Percentiles rank a stretch among this genome's conserved stretches.
These are phyloP conservation scores for Lactifluus hygrophoroides DNA, from an alignment of 768 basidiomycete genomes.

Conservation along the genomic window DNA sequence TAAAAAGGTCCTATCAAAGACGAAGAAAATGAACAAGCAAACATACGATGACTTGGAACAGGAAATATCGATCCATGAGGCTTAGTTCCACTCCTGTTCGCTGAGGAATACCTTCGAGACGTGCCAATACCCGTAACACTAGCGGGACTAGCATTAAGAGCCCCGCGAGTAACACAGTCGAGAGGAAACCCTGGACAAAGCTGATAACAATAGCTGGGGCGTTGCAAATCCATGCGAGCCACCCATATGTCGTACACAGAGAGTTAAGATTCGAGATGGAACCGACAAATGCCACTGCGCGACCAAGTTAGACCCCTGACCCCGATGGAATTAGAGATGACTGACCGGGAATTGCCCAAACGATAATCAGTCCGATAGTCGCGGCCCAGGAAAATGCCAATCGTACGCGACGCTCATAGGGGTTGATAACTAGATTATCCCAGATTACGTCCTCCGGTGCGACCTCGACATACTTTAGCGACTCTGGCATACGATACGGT, in stretches of 20 bases:
- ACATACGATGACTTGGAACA: constrained; percentile 84
- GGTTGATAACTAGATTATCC: constrained; percentile 83
- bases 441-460: constrained; percentile 87
- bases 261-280: constrained; percentile 68
- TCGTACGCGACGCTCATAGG: constrained; percentile 55
- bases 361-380: constrained; percentile 72
- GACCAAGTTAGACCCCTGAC: background rate
- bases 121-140: constrained; percentile 67
- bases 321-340: background rate
- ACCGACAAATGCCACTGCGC: constrained; percentile 54
- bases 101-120: constrained; percentile 92
- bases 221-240: constrained; percentile 79
- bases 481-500: constrained; percentile 71
- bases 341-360: constrained; percentile 82
- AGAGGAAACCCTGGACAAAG: constrained; percentile 84
- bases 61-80: constrained; percentile 86
- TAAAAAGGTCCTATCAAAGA: background rate
- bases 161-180: constrained; percentile 80
- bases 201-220: constrained; percentile 65
- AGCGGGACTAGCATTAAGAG: constrained; percentile 89
- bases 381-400: constrained; percentile 53
- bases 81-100: constrained; percentile 77
- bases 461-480: constrained; percentile 62
- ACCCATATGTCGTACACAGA: constrained; percentile 53
- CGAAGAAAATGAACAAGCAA: background rate